Conservation (phyloP, 192 early-diverging fungal genomes). For the Gaertneriomyces semiglobifer region DNA sequence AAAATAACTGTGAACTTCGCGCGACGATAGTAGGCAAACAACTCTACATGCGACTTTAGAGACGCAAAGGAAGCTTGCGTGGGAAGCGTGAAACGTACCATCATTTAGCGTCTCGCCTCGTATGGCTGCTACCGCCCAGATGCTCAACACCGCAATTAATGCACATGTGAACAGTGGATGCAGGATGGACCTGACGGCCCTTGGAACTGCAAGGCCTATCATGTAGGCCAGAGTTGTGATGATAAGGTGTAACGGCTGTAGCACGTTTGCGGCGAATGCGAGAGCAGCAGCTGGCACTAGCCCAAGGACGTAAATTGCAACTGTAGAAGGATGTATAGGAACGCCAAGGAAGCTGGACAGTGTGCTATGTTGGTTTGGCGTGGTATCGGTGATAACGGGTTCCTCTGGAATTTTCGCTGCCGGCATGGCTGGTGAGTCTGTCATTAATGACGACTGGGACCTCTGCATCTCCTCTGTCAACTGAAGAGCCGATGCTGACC, state of each 20-base stretch:
- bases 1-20: not conserved
- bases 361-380: too few relatives aligned
- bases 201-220: conserved; percentile 9
- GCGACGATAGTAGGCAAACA: not conserved
- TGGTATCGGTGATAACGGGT: too few relatives aligned
- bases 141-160: not conserved
- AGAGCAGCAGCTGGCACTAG: conserved; percentile 6
- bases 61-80: too few relatives aligned
- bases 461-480: too few relatives aligned
- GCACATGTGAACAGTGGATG: conserved; percentile 22
- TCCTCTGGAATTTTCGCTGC: too few relatives aligned
- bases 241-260: conserved; percentile 14
- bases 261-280: conserved; percentile 6
- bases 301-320: not conserved
- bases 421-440: too few relatives aligned
- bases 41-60: not conserved
- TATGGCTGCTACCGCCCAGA: conserved; percentile 15
- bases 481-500: too few relatives aligned
- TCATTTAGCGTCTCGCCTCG: conserved; percentile 1
- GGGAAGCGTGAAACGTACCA: not conserved
- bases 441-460: too few relatives aligned
- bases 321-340: conserved; percentile 13
- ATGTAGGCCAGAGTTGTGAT: conserved; percentile 11
- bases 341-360: conserved; percentile 1
- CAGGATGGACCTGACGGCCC: conserved; percentile 3